phyloP scores from a whole-genome alignment of 2,329 filamentous ascomycete genomes.

The Magnaporthiopsis incrustans region DNA sequence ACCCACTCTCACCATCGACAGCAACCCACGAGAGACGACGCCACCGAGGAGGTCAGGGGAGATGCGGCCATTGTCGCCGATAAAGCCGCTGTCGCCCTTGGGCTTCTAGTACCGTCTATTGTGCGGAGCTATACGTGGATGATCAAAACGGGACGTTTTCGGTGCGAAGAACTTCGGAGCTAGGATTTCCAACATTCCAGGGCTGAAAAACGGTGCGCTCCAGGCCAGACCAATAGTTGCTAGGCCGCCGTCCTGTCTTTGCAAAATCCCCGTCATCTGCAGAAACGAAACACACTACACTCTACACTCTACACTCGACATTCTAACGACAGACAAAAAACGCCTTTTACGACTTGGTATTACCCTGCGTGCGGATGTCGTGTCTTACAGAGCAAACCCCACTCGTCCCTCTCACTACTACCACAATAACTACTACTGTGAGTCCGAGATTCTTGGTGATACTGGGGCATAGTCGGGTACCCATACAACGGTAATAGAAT shows the following conservation, averaged over 20 bases:
- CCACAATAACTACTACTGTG: background rate
- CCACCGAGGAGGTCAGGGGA: slow-evolving; percentile 29
- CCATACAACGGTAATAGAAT: background rate
- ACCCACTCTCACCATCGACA: slow-evolving; percentile 38
- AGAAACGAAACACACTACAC: background rate
- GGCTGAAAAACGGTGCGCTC: background rate
- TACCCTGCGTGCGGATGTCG: background rate
- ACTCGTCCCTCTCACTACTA: background rate
- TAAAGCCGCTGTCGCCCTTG: slow-evolving; percentile 57
- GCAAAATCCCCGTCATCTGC: background rate
- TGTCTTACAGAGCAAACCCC: background rate
- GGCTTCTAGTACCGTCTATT: slow-evolving; percentile 34
- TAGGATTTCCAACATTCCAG: background rate
- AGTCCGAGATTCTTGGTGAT: background rate
- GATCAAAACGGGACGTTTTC: background rate
- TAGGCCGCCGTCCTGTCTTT: background rate
- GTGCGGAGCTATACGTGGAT: background rate
- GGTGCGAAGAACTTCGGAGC: background rate
- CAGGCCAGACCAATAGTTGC: background rate
- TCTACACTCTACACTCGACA: background rate
- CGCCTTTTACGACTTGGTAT: background rate
- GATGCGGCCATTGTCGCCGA: slow-evolving; percentile 53
- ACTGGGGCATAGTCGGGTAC: too few species aligned
- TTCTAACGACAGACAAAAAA: background rate
- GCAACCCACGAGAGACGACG: slow-evolving; percentile 27